Base-by-base conservation (phyloP, 495 filamentous ascomycete species). In the Terfezia boudieri region DNA sequence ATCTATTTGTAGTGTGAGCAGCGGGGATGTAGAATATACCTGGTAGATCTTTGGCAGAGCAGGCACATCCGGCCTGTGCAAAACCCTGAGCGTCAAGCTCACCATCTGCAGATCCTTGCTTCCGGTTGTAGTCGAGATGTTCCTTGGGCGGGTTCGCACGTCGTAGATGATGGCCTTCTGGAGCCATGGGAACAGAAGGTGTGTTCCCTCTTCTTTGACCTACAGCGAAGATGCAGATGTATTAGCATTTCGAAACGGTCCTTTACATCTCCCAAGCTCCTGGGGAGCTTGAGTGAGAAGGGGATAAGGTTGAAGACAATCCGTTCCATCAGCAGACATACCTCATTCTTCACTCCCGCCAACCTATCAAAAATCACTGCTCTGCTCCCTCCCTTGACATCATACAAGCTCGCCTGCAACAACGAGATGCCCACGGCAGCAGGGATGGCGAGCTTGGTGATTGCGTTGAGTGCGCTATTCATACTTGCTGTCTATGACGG, bases 51-150 rank as follows among this genome's bases (percentile, higher is more conserved):
- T 92, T 20, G 90, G 90, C 67, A 99, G 71, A 61, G 78, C 76
- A 71, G 81, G 78, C 60, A 99, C 90, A 37, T 99, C 89, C 35
- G 90, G 90, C 57, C 90, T 76, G 72, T 96, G 90, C 67, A 99
- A 70, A 54, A 99, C 90, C 63, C 90, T 79, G 61, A 99, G 74
- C 37, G 90, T 99, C 76, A 99, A 75, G 75, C 84, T 94, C 66
- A 99, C 90, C 90, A 99, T 99, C 77, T 99, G 90, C 70, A 99
- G 68, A 71, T 99, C 90, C 77, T 99, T 99, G 75, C 82, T 87
- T 54, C 90, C 90, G 10, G 90, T 99, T 12, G 89, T 96, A n/a
- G 90, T 99, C 14, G 80, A 81, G 70, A 99, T 95, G 65, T 89
- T 94, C 61, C 90, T 76, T 51, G 90, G 90, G 76, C 92, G 92